Evolutionary conservation across 352 stramenopile genomes (phyloP).

Genomic region (Globisporangium echinulatum): DNA sequence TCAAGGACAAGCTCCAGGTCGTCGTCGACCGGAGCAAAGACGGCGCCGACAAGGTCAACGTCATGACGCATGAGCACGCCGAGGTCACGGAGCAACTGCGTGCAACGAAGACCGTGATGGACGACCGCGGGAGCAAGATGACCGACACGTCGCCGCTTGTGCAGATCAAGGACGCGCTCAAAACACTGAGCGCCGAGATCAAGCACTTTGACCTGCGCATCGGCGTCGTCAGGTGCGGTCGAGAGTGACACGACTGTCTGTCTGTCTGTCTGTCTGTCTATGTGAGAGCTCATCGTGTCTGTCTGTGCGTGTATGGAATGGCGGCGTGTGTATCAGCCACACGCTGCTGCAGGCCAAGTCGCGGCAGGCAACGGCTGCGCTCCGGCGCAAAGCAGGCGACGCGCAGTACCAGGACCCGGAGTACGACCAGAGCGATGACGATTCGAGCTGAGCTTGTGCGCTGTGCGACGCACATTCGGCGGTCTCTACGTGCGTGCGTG

Average conservation of each 20-base stretch:
- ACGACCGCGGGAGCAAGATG: conserved; percentile 80
- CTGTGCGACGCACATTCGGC: no score
- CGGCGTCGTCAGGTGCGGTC: conserved; percentile 48
- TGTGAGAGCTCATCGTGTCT: no score
- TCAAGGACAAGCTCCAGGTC: conserved; percentile 58
- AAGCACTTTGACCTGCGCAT: conserved; percentile 82
- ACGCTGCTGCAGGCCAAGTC: conserved; percentile 72
- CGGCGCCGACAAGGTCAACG: conserved; percentile 57
- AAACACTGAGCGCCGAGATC: conserved; percentile 66
- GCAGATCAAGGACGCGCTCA: conserved; percentile 80
- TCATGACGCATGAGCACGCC: conserved; percentile 71
- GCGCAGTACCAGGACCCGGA: conserved; percentile 60
- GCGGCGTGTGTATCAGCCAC: conserved; percentile 22
- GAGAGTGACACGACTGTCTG: not conserved
- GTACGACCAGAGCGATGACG: conserved; percentile 76
- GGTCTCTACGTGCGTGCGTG: no score
- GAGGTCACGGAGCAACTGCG: conserved; percentile 69
- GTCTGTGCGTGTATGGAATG: not conserved
- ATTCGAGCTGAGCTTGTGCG: conserved; percentile 39
- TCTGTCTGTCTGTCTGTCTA: no score
- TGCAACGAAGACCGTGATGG: conserved; percentile 71
- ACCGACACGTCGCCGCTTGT: conserved; percentile 80
- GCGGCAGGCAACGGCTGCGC: conserved; percentile 38
- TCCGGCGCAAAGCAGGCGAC: conserved; percentile 31
- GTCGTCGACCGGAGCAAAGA: conserved; percentile 65